Evolutionary conservation across 768 basidiomycete species (phyloP).

Genomic region (Trichaptum fuscoviolaceum): DNA sequence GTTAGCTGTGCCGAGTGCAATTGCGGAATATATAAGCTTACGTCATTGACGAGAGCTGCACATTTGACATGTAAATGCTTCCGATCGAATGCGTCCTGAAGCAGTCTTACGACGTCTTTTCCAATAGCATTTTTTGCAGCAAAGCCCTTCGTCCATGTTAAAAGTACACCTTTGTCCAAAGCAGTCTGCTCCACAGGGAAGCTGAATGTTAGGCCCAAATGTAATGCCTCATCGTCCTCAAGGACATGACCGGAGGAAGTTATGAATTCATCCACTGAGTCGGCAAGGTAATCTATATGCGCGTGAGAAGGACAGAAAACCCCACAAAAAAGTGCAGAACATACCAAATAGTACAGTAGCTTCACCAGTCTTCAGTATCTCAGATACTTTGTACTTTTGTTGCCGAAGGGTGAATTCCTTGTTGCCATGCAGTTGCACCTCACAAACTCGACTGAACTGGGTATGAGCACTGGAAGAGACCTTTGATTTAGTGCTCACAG

Average conservation of each 20-base stretch:
- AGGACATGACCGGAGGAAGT: conserved; percentile 44
- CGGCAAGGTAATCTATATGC: conserved; percentile 87
- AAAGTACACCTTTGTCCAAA: conserved; percentile 79
- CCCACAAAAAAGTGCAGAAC: conserved; percentile 13
- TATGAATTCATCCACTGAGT: conserved; percentile 93
- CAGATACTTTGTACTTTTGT: conserved; percentile 96
- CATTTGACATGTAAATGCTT: conserved; percentile 91
- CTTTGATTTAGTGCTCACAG: conserved; percentile 50
- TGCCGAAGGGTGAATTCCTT: conserved; percentile 86
- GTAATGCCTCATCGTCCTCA: conserved; percentile 30
- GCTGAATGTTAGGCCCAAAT: conserved; percentile 91
- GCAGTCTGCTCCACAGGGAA: conserved; percentile 98
- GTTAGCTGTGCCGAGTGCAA: background rate
- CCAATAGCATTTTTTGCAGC: conserved; percentile 87
- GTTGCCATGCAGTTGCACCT: conserved; percentile 87
- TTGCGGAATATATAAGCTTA: conserved; percentile 32
- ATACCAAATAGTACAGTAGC: conserved; percentile 81
- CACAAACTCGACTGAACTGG: conserved; percentile 77
- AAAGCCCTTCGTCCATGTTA: conserved; percentile 97
- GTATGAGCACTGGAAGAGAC: conserved; percentile 10
- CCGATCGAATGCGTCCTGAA: conserved; percentile 88
- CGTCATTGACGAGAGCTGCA: conserved; percentile 92
- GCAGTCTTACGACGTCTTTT: conserved; percentile 80
- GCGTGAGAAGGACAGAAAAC: conserved; percentile 12
- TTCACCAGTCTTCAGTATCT: conserved; percentile 89